Evolutionary conservation across 768 basidiomycete genomes (phyloP), one percentile per base, ranked within the genome.

Genomic region (Rubroboletus satanas): DNA sequence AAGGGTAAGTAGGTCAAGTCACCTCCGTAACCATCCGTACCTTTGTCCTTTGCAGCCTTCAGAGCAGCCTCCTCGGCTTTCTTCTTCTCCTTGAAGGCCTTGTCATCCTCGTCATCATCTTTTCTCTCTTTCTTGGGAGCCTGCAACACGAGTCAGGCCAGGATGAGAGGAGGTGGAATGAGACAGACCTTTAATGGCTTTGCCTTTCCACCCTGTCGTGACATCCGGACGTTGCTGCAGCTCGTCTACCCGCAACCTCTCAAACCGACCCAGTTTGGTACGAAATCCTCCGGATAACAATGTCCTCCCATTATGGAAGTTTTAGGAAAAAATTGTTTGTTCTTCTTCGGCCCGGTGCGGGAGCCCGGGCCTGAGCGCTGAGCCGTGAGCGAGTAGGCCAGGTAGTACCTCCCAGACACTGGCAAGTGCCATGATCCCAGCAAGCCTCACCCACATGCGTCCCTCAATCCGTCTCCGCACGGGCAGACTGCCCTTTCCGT

Each of bases 61-160:
- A 87, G 59, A 5, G 83, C 86, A 12, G 82, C 87, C 44, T 81
- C 82, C 14, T 92, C 90, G 9, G 78, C 79, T 75, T 88, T 91
- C 76, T 88, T 77, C 75, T 78, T 89, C 41, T 83, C 81, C 72
- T 91, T 88, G 77, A 87, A 87, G 49, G 83, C 86, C 61, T 68
- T 67, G 36, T 87, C 85, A 0, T 90, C 87, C 56, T 90, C 87
- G 43, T 80, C 80, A 5, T 83, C 81, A 1, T 85, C 88, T 62
- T 80, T 83, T 72, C 84, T 83, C 0, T 84, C 84, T 70, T 93
- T 93, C 83, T 92, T 93, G 39, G 91, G 79, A 49, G 88, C 84
- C 90, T 93, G 58, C 14, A 32, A 23, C 28, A 15, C n/a, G 28
- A 28, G 9, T 49, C 18, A 37, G 45, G 37, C 14, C 5, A 17